Percentiles rank a stretch among this genome's conserved stretches.
Conservation (phyloP, 441 rosid genomes). For the Aquilaria agallochum region DNA sequence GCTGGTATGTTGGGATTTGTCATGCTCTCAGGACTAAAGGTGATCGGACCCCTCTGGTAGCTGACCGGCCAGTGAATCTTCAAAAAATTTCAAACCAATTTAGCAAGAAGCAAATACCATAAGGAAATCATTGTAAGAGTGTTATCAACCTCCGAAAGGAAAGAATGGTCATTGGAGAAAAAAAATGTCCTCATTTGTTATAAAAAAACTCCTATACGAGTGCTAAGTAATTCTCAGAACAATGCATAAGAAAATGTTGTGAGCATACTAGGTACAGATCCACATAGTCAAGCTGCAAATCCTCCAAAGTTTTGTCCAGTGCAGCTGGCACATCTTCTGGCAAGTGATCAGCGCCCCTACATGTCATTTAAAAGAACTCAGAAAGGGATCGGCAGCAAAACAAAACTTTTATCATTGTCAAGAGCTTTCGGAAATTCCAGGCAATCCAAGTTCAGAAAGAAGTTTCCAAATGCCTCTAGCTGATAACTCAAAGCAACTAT, state of each 20-base stretch:
- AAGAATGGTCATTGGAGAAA: neutral
- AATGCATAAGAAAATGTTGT: neutral
- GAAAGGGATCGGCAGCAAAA: too few species aligned
- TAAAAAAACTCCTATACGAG: neutral
- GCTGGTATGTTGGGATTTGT: conserved; percentile 27
- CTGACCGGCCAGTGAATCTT: conserved; percentile 54
- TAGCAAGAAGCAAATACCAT: neutral
- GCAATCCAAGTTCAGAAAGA: too few species aligned
- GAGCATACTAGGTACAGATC: conserved; percentile 44
- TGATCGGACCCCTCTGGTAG: conserved; percentile 34
- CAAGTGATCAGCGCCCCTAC: conserved; percentile 34
- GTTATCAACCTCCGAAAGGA: neutral
- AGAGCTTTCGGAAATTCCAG: too few species aligned
- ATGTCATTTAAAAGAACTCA: neutral
- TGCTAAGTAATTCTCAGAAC: neutral
- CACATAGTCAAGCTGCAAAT: conserved; percentile 52
- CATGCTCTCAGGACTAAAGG: conserved; percentile 25
- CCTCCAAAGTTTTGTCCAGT: conserved; percentile 37
- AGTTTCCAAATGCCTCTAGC: too few species aligned
- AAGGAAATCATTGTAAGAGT: neutral
- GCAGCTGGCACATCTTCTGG: conserved; percentile 53
- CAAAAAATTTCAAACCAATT: neutral
- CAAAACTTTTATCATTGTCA: too few species aligned
- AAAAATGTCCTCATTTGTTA: neutral
- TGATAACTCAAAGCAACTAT: too few species aligned